These are phyloP conservation scores for Penicillium sp. DNA, from an alignment of 2,329 filamentous ascomycete species.

Conservation along the genomic window DNA sequence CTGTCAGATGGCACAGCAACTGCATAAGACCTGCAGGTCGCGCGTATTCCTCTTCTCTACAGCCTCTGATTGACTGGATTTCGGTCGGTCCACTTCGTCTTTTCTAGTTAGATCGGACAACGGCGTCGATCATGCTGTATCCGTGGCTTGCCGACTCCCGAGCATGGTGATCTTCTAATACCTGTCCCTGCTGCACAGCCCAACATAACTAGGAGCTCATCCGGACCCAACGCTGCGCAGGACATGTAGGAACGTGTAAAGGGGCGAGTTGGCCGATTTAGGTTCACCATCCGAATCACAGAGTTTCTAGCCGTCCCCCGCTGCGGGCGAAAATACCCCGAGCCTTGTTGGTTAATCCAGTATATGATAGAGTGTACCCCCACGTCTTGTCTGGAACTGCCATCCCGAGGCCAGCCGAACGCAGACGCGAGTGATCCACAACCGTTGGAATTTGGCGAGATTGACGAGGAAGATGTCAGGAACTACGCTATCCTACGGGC, in stretches of 20 bases:
- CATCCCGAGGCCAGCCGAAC: background rate
- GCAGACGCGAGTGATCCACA: background rate
- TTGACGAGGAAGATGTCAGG: background rate
- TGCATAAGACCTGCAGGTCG: slow-evolving; percentile 6
- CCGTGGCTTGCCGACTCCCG: background rate
- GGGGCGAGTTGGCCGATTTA: background rate
- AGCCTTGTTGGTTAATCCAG: background rate
- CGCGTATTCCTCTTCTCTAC: slow-evolving; percentile 1
- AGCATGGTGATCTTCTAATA: background rate
- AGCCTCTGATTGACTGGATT: slow-evolving; percentile 4
- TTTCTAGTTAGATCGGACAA: background rate
- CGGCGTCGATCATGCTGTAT: background rate
- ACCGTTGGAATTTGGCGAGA: background rate
- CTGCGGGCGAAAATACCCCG: background rate
- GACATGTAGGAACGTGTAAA: background rate
- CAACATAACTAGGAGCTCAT: background rate
- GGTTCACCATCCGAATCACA: background rate
- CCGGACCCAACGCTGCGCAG: too few species aligned
- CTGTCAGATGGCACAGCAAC: slow-evolving; percentile 1
- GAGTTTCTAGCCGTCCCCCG: background rate
- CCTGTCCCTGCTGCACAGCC: too few species aligned
- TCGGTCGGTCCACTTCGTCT: background rate
- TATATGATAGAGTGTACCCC: background rate
- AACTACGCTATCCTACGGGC: background rate
- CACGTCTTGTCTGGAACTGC: background rate